Evolutionary conservation across 2,329 filamentous ascomycete species (phyloP).

Genomic region (Fusarium fracticaudum): DNA sequence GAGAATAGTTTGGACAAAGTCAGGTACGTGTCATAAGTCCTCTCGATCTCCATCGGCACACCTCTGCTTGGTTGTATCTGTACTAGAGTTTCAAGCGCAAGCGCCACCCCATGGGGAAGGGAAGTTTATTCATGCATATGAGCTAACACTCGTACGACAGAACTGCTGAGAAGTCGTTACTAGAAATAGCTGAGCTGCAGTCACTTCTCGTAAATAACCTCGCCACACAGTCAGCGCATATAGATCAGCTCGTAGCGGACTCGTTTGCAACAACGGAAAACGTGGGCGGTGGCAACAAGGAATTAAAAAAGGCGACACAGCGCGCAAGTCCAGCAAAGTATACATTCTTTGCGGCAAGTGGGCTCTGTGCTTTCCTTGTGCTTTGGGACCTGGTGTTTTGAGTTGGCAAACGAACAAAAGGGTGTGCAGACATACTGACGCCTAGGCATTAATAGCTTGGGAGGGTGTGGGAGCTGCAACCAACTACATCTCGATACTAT

Average conservation of each 20-base stretch:
- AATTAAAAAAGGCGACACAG: slow-evolving; percentile 84
- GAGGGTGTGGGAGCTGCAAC: slow-evolving; percentile 5
- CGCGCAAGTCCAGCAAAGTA: slow-evolving; percentile 77
- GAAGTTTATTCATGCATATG: neutral
- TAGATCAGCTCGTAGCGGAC: slow-evolving; percentile 88
- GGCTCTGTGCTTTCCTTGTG: slow-evolving; percentile 77
- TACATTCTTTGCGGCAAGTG: slow-evolving; percentile 83
- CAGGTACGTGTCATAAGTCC: slow-evolving; percentile 67
- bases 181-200: slow-evolving; percentile 94
- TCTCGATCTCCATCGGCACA: slow-evolving; percentile 1
- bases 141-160: slow-evolving; percentile 55
- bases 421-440: neutral
- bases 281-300: slow-evolving; percentile 87
- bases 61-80: slow-evolving; percentile 6
- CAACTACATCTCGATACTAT: neutral
- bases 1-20: slow-evolving; percentile 95
- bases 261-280: slow-evolving; percentile 85
- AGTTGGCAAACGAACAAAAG: neutral
- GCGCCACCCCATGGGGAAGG: slow-evolving; percentile 6
- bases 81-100: slow-evolving; percentile 2
- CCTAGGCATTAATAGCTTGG: neutral
- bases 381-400: slow-evolving; percentile 77
- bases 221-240: slow-evolving; percentile 84
- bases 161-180: slow-evolving; percentile 85
- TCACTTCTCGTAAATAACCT: slow-evolving; percentile 88